Evolutionary conservation across 2,329 filamentous ascomycete genomes (phyloP), one percentile per base, ranked within the genome.

Genomic region (Pezicula radicicola): DNA sequence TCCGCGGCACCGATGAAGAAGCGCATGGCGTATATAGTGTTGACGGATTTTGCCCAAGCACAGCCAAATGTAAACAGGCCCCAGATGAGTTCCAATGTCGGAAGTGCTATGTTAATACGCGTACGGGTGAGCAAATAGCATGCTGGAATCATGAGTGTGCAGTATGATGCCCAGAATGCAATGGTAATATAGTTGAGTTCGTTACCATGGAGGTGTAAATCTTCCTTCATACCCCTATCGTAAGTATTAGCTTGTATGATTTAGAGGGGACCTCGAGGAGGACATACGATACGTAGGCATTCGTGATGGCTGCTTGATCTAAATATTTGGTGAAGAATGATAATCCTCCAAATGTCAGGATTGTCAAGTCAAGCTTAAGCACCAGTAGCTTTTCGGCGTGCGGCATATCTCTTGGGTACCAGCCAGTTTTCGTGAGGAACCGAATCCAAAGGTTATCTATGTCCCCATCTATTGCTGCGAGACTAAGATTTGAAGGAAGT

Each of bases 1-100:
- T 83, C 80, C 41, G 81, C 73, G 0, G 81, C 60, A 46, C 81
- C 81, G 16, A 83, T 72, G 41, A 80, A 69, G 52, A 82, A 77
- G 7, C 81, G 73, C 0, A 83, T 66, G 2, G 72, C 73, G n/a
- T 74, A 76, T 25, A 75, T 68, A 15, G 72, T 63, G 3, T 58
- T 12, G 4, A 28, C 19, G 35, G 30, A 54, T 6, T 46, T 47
- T 37, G 40, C 30, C 13, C 46, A 25, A 10, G 28, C 35, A 35
- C 48, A 43, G 39, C 19, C 35, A 37, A 55, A 52, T 21, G 50
- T 55, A 18, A 55, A n/a, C 12, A 51, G 16, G 12, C 46, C 18
- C 53, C 53, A 55, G 40, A 33, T 13, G 16, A 50, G 21, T 25
- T 55, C 53, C 13, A 36, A 16, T 3, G 40, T n/a, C 13, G 50